Evolutionary conservation across 805 yeast genomes (phyloP).

Genomic region (Candida mattraensis): DNA sequence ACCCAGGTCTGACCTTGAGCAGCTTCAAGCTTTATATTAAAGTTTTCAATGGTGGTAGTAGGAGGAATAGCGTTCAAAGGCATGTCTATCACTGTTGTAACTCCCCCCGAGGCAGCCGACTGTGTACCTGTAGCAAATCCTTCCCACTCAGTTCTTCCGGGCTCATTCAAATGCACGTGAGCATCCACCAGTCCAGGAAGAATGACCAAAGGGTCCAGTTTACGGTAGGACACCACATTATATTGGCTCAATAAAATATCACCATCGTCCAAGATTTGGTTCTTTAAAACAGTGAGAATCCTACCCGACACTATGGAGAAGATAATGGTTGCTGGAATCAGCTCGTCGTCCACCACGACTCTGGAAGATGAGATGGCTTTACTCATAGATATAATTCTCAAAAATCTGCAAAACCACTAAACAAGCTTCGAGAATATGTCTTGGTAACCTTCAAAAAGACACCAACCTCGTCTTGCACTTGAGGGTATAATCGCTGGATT

Average conservation of each 20-base stretch:
- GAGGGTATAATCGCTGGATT: no score
- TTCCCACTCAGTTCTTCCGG: constrained; percentile 99
- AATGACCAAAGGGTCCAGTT: constrained; percentile 62
- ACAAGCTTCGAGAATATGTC: not conserved
- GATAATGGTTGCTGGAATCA: constrained; percentile 63
- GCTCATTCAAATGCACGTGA: constrained; percentile 93
- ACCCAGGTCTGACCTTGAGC: constrained; percentile 86
- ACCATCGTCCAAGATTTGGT: constrained; percentile 35
- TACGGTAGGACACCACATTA: constrained; percentile 44
- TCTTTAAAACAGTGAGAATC: constrained; percentile 51
- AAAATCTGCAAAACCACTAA: not conserved
- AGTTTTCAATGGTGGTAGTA: constrained; percentile 79
- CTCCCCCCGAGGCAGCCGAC: constrained; percentile 95
- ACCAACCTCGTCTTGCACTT: no score
- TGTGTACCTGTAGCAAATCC: constrained; percentile 96
- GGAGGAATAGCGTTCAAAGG: constrained; percentile 96
- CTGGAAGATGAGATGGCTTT: constrained; percentile 61
- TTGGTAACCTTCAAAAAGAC: no score
- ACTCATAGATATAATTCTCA: constrained; percentile 49
- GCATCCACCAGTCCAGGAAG: constrained; percentile 93
- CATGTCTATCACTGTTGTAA: constrained; percentile 94
- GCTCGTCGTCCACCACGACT: constrained; percentile 49
- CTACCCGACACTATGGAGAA: constrained; percentile 58
- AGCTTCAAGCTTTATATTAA: constrained; percentile 72
- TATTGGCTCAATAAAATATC: constrained; percentile 44